Conservation (phyloP, 495 filamentous ascomycete genomes). For the Neurospora africana region DNA sequence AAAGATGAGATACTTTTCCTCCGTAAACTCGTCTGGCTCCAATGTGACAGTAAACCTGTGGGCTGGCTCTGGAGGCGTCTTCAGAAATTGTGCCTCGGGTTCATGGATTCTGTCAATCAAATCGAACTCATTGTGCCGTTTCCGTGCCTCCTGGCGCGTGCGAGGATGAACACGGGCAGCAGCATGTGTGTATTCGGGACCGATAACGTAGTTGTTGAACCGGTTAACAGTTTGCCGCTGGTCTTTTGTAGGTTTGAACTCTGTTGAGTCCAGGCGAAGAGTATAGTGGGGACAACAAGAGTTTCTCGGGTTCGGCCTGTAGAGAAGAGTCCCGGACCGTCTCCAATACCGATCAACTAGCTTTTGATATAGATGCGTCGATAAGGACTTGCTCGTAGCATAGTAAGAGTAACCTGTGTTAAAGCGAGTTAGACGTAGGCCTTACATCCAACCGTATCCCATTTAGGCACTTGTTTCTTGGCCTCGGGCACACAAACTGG, state of each 20-base stretch:
- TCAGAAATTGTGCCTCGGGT: conserved; percentile 40
- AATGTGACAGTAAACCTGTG: conserved; percentile 71
- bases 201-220: conserved; percentile 80
- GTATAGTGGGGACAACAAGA: conserved; percentile 97
- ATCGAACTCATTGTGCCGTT: conserved; percentile 65
- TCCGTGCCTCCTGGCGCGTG: conserved; percentile 68
- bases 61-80: conserved; percentile 53
- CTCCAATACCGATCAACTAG: conserved; percentile 87
- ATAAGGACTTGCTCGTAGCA: conserved; percentile 56
- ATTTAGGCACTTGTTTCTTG: neutral
- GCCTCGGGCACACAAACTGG: neutral
- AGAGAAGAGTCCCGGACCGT: conserved; percentile 72
- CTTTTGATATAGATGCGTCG: conserved; percentile 62
- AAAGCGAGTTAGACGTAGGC: conserved; percentile 8
- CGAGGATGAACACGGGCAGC: conserved; percentile 63
- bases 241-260: conserved; percentile 63
- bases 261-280: conserved; percentile 64
- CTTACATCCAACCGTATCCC: neutral
- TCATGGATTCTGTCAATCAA: conserved; percentile 64
- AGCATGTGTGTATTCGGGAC: conserved; percentile 64
- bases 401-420: conserved; percentile 74
- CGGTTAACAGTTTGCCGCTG: conserved; percentile 82
- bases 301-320: conserved; percentile 72
- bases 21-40: conserved; percentile 68
- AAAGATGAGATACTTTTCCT: conserved; percentile 80